Percentiles rank a stretch among this genome's conserved stretches.
These are phyloP conservation scores for Vachellia collinsii DNA, from an alignment of 306 rosid genomes.

Conservation along the genomic window DNA sequence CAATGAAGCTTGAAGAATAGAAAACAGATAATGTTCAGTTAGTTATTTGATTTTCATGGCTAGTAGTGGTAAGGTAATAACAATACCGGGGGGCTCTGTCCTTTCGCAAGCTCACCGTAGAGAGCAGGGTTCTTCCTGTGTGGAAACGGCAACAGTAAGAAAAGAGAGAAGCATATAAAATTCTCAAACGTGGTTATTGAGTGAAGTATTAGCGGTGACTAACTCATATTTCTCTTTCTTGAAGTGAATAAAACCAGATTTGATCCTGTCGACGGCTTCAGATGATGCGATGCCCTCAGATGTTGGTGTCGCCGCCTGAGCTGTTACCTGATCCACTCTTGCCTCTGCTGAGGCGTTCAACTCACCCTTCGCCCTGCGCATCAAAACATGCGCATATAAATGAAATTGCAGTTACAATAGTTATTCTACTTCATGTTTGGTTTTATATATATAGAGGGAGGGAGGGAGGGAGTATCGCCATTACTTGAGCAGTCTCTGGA, in stretches of 20 bases:
- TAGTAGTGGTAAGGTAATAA: not conserved
- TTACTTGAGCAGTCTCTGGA: constrained; percentile 82
- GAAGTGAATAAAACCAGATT: constrained; percentile 76
- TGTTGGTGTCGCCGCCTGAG: constrained; percentile 49
- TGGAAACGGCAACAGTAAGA: constrained; percentile 1
- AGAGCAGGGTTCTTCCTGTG: constrained; percentile 80
- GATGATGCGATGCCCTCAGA: constrained; percentile 46
- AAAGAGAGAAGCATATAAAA: constrained; percentile 20
- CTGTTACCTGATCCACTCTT: constrained; percentile 80
- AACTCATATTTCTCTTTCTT: constrained; percentile 97
- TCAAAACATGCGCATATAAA: not conserved
- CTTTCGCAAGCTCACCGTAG: constrained; percentile 87
- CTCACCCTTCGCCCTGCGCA: constrained; percentile 69
- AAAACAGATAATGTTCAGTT: not conserved
- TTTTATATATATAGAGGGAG: not conserved
- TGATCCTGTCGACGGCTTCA: constrained; percentile 80
- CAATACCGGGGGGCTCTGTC: constrained; percentile 86
- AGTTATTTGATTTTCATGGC: not conserved
- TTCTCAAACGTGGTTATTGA: not conserved
- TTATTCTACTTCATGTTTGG: not conserved
- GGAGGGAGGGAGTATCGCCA: not conserved
- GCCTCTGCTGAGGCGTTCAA: constrained; percentile 71
- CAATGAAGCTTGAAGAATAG: not conserved
- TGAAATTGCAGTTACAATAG: not conserved
- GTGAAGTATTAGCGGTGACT: constrained; percentile 16